Conservation (phyloP, 768 basidiomycete species). For the Plicaturopsis crispa region DNA sequence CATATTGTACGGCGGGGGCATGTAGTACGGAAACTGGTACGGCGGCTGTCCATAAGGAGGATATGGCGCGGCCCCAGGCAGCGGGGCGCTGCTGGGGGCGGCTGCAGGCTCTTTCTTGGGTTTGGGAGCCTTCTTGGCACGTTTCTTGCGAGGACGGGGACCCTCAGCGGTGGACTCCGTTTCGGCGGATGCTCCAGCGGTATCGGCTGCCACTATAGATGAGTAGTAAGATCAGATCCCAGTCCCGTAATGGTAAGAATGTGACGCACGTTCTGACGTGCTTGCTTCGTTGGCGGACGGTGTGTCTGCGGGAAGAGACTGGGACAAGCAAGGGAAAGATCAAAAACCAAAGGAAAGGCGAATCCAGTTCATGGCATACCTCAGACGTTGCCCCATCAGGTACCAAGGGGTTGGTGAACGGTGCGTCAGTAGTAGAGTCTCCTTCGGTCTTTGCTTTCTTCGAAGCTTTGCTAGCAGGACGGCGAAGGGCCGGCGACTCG, state of each 20-base stretch:
- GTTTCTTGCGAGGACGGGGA: neutral
- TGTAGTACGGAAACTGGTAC: conserved; percentile 28
- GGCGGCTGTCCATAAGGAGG: conserved; percentile 9
- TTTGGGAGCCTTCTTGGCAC: neutral
- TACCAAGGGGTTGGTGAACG: neutral
- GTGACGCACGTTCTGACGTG: neutral
- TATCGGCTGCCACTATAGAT: neutral
- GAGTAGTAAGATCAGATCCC: neutral
- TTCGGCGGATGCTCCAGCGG: neutral
- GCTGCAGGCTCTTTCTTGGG: neutral
- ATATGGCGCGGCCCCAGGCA: neutral
- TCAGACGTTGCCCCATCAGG: neutral
- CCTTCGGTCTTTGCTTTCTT: no score
- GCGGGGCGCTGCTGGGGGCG: neutral
- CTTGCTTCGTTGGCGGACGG: neutral
- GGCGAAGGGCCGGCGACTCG: neutral
- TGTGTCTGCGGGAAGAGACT: neutral
- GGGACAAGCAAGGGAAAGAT: neutral
- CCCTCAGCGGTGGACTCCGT: neutral
- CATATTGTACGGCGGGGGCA: conserved; percentile 26
- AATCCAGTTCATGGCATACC: neutral
- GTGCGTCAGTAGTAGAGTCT: neutral
- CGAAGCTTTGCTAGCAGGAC: neutral
- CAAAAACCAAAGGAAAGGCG: neutral
- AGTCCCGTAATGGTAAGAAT: neutral